phyloP scores from a whole-genome alignment of 495 filamentous ascomycete genomes.

The Xylaria castorea region DNA sequence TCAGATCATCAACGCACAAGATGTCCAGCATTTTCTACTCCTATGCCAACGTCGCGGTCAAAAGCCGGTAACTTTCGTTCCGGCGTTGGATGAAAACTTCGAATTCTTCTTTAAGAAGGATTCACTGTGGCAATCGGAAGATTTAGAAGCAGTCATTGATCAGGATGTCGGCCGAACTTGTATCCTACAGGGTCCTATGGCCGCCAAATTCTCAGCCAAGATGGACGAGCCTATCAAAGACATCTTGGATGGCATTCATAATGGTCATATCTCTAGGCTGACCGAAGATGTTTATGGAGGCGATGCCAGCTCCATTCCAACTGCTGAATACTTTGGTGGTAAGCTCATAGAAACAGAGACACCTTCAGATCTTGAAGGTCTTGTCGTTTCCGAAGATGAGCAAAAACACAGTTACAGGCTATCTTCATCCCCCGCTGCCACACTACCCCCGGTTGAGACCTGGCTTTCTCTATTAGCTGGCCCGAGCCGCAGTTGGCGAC shows the following conservation, averaged over 20 bases:
- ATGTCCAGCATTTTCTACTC: constrained; percentile 93
- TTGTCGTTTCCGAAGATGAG: constrained; percentile 75
- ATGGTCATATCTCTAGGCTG: constrained; percentile 80
- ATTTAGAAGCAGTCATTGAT: constrained; percentile 91
- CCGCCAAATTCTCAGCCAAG: constrained; percentile 84
- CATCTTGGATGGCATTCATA: constrained; percentile 88
- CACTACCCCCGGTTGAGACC: constrained; percentile 75
- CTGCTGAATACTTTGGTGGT: constrained; percentile 94
- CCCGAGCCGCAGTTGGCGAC: constrained; percentile 82
- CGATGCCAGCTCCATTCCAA: constrained; percentile 75
- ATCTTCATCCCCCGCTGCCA: constrained; percentile 68
- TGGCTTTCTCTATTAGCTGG: constrained; percentile 95
- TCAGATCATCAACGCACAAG: constrained; percentile 96
- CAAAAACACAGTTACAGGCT: constrained; percentile 82
- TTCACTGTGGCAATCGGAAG: constrained; percentile 99
- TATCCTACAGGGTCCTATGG: constrained; percentile 95
- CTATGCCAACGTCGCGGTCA: constrained; percentile 93
- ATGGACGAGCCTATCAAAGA: constrained; percentile 93
- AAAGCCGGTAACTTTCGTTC: constrained; percentile 96
- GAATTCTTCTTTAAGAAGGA: constrained; percentile 99
- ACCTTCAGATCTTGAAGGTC: constrained; percentile 75
- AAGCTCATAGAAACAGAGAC: constrained; percentile 69
- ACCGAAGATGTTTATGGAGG: constrained; percentile 80
- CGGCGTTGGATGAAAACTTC: constrained; percentile 90
- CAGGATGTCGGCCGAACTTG: constrained; percentile 95